phyloP scores from a whole-genome alignment of 371 early-diverging fungal genomes.

The Mortierella sp. region DNA sequence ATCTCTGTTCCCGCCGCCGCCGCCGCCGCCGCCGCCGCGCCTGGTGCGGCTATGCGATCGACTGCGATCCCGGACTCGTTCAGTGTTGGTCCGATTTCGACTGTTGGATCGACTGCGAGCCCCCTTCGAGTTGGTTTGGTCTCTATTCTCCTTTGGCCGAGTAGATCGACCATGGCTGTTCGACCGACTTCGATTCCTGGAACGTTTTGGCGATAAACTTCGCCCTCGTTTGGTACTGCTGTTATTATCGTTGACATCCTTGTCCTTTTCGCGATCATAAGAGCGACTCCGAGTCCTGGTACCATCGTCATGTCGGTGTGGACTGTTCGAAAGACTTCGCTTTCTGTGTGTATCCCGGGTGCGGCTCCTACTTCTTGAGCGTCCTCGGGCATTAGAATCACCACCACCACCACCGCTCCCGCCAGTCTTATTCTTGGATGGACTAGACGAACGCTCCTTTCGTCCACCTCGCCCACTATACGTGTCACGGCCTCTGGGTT shows the following conservation, averaged over 20 bases:
- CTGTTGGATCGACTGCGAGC: constrained; percentile 25
- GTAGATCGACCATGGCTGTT: constrained; percentile 7
- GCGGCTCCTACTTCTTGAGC: constrained; percentile 23
- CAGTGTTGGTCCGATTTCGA: constrained; percentile 7
- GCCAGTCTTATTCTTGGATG: constrained; percentile 4
- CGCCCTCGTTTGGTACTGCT: too few species aligned
- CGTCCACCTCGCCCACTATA: constrained; percentile 21
- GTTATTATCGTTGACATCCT: too few species aligned
- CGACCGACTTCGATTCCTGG: too few species aligned
- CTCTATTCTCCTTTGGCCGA: constrained; percentile 10
- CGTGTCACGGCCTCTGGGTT: constrained; percentile 14
- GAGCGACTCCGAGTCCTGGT: too few species aligned
- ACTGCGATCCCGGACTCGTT: constrained; percentile 15
- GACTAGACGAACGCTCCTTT: constrained; percentile 17
- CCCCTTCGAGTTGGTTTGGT: background rate
- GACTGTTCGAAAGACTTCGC: too few species aligned
- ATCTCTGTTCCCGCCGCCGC: constrained; percentile 17
- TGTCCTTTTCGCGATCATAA: too few species aligned
- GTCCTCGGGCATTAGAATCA: constrained; percentile 2
- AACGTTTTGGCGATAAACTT: too few species aligned
- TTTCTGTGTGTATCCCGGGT: constrained; percentile 4
- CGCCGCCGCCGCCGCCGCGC: too few species aligned
- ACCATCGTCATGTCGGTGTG: too few species aligned
- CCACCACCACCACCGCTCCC: too few species aligned
- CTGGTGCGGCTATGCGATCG: constrained; percentile 17